A percentile compares a stretch with the other conserved stretches of the same genome.
Conservation (phyloP, 495 filamentous ascomycete species). For the Penicillium bialowiezense region DNA sequence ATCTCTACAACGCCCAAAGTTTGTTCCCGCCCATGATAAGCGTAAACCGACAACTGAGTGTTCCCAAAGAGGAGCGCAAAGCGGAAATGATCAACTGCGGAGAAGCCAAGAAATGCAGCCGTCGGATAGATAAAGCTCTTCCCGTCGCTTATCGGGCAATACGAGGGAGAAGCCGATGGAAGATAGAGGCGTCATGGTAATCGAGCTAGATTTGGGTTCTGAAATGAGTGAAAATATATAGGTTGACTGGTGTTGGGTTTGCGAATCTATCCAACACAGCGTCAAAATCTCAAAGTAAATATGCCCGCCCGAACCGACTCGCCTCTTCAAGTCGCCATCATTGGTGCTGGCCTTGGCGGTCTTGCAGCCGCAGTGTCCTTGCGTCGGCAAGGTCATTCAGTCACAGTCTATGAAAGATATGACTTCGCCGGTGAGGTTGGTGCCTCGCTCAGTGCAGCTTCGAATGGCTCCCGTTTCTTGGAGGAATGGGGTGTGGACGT, state of each 20-base stretch:
- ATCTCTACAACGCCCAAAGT: background rate
- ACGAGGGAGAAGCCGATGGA: background rate
- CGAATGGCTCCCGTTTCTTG: constrained; percentile 26
- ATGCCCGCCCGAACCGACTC: constrained; percentile 24
- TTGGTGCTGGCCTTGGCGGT: constrained; percentile 56
- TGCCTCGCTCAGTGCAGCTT: constrained; percentile 24
- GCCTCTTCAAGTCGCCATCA: constrained; percentile 33
- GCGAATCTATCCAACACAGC: too few relatives aligned
- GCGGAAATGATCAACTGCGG: constrained; percentile 11
- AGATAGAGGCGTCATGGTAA: too few relatives aligned
- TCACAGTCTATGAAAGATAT: constrained; percentile 38
- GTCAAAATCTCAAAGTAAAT: background rate
- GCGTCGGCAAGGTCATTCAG: constrained; percentile 48
- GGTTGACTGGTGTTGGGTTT: too few relatives aligned
- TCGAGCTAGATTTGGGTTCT: too few relatives aligned
- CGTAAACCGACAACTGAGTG: background rate
- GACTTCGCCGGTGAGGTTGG: constrained; percentile 31
- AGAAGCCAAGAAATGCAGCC: constrained; percentile 16
- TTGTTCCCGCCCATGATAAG: constrained; percentile 1
- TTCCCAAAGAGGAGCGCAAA: background rate
- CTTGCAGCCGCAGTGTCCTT: constrained; percentile 50
- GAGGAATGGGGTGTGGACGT: constrained; percentile 31
- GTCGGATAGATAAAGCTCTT: constrained; percentile 22
- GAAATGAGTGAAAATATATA: too few relatives aligned
- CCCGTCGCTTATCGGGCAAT: constrained; percentile 15